These are phyloP conservation scores for Quillaja saponaria DNA, from an alignment of 306 rosid genomes.

Conservation along the genomic window DNA sequence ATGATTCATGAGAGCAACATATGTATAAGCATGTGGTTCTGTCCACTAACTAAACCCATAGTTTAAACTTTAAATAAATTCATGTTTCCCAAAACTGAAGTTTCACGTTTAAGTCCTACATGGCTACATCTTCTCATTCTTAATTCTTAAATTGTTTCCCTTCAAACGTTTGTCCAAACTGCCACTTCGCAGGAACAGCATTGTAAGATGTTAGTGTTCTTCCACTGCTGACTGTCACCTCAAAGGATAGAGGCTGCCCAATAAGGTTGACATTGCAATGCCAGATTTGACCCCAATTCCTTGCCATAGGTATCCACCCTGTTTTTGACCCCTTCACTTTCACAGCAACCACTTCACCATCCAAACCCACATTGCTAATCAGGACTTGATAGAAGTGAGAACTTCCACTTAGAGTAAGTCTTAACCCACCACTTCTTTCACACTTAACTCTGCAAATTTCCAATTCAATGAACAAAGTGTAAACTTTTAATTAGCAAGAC, in stretches of 20 bases:
- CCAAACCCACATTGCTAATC: slow-evolving; percentile 77
- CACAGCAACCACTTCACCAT: slow-evolving; percentile 86
- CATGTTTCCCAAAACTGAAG: slow-evolving; percentile 25
- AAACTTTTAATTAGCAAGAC: not conserved
- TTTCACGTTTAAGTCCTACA: not conserved
- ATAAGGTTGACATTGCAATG: slow-evolving; percentile 78
- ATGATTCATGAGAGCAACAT: slow-evolving; percentile 22
- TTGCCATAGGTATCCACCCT: slow-evolving; percentile 94
- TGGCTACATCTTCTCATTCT: slow-evolving; percentile 28
- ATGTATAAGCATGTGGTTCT: slow-evolving; percentile 35
- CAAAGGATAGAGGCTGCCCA: slow-evolving; percentile 87
- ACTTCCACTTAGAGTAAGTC: slow-evolving; percentile 74
- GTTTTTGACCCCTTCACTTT: slow-evolving; percentile 95
- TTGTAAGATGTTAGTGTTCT: slow-evolving; percentile 78
- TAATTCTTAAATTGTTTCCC: slow-evolving; percentile 66
- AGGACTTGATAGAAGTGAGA: slow-evolving; percentile 72
- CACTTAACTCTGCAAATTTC: slow-evolving; percentile 72
- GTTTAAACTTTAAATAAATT: slow-evolving; percentile 20
- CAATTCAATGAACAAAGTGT: too few relatives aligned
- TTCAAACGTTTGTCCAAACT: slow-evolving; percentile 79
- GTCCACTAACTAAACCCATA: slow-evolving; percentile 28
- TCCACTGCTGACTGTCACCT: slow-evolving; percentile 69
- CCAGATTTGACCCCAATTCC: slow-evolving; percentile 94
- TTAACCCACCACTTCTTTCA: slow-evolving; percentile 73
- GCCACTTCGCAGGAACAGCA: slow-evolving; percentile 81